These are phyloP conservation scores for Eucalyptus brandiana DNA, from an alignment of 345 rosid species.

Conservation along the genomic window DNA sequence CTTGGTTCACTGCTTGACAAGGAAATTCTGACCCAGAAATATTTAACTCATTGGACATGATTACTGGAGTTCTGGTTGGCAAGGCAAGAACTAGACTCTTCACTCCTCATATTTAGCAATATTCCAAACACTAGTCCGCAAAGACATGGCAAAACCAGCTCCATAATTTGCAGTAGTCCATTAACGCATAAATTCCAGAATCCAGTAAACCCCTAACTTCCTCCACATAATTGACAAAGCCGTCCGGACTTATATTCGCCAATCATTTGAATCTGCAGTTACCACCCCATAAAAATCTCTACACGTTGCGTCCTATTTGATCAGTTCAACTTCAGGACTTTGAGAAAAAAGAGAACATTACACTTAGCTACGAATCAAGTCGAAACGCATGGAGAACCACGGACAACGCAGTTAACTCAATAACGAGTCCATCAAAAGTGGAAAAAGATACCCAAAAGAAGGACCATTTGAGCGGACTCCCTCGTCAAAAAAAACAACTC, in stretches of 20 bases:
- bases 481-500: not conserved
- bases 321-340: not conserved
- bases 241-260: not conserved
- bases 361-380: not conserved
- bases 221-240: not conserved
- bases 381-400: not conserved
- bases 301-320: not conserved
- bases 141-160: too few relatives aligned
- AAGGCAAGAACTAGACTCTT: not conserved
- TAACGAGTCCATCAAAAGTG: not conserved
- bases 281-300: not conserved
- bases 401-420: not conserved
- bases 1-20: not conserved
- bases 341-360: not conserved
- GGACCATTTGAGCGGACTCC: not conserved
- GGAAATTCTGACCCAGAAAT: not conserved
- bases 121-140: not conserved
- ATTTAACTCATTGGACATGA: not conserved
- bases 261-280: not conserved
- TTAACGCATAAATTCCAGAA: not conserved
- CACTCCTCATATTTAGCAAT: not conserved
- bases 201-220: not conserved
- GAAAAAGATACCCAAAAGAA: not conserved
- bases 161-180: not conserved
- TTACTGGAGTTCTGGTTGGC: not conserved